Percentiles rank a stretch among this genome's conserved stretches.
phyloP scores from a whole-genome alignment of 225 moss, liverwort and hornwort genomes.

The Straminergon stramineum region DNA sequence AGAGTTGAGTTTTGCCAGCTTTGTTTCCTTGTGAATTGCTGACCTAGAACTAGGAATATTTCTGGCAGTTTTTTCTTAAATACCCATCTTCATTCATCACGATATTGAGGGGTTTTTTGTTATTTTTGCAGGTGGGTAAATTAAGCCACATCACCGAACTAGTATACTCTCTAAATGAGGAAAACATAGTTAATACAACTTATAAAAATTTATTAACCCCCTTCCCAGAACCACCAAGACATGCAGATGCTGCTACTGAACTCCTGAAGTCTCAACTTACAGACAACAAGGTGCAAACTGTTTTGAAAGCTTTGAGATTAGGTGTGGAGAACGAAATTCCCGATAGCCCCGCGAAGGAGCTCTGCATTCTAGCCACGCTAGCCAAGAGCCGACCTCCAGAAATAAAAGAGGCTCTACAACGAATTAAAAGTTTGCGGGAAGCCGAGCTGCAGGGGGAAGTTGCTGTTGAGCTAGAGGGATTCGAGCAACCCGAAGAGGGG shows the following conservation, averaged over 20 bases:
- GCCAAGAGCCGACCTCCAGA: constrained; percentile 81
- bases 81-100: background rate
- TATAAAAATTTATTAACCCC: constrained; percentile 63
- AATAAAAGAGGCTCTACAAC: constrained; percentile 70
- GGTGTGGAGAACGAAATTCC: constrained; percentile 61
- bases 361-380: constrained; percentile 82
- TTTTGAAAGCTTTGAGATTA: constrained; percentile 60
- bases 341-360: constrained; percentile 60
- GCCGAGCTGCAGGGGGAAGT: constrained; percentile 60
- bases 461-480: constrained; percentile 40
- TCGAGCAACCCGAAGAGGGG: constrained; percentile 20
- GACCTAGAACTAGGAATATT: background rate
- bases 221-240: constrained; percentile 8
- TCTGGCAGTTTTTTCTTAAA: background rate
- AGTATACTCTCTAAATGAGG: constrained; percentile 65
- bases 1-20: background rate
- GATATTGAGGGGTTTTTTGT: background rate
- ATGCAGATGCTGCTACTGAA: constrained; percentile 23
- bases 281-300: constrained; percentile 61
- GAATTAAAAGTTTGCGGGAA: constrained; percentile 68
- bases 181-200: constrained; percentile 62
- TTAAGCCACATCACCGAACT: constrained; percentile 83
- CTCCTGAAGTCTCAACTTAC: constrained; percentile 26
- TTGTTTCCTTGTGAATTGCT: background rate
- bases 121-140: constrained; percentile 44